These are phyloP conservation scores for Fusarium neocosmosporiellum DNA, from an alignment of 2,329 filamentous ascomycete species.

Conservation along the genomic window DNA sequence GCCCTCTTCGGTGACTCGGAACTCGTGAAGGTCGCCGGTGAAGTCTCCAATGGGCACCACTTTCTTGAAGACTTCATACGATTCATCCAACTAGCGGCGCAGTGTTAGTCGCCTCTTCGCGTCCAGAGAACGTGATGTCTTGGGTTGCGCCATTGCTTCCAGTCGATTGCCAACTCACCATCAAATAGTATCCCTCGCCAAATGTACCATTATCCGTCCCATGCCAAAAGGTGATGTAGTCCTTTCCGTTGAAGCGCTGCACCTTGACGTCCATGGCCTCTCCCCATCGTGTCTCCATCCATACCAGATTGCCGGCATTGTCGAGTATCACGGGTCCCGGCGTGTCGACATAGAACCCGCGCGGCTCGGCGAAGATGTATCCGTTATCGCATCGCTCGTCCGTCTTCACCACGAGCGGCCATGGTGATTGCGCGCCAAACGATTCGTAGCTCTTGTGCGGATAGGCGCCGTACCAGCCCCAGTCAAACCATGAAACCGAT, in stretches of 20 bases:
- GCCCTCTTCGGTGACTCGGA: conserved; percentile 52
- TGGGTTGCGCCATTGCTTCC: neutral
- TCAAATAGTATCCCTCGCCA: conserved; percentile 58
- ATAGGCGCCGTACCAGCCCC: conserved; percentile 38
- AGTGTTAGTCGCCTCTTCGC: neutral
- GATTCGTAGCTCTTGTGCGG: conserved; percentile 34
- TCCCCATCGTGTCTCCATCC: conserved; percentile 52
- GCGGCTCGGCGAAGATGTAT: conserved; percentile 53
- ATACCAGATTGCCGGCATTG: conserved; percentile 56
- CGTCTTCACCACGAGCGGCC: conserved; percentile 45
- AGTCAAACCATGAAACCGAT: conserved; percentile 31
- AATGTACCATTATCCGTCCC: conserved; percentile 58
- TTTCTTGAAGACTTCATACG: conserved; percentile 44
- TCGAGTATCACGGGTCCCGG: conserved; percentile 58
- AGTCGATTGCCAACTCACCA: conserved; percentile 48
- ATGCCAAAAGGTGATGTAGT: conserved; percentile 46
- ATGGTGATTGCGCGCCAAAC: conserved; percentile 43
- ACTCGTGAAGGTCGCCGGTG: conserved; percentile 51
- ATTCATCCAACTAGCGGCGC: conserved; percentile 42
- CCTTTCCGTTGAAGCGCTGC: conserved; percentile 24
- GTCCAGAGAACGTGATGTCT: neutral
- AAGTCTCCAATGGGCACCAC: conserved; percentile 38
- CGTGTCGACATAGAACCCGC: conserved; percentile 48
- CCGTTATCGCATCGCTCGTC: conserved; percentile 51
- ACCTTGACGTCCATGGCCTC: conserved; percentile 43